phyloP scores from a whole-genome alignment of 345 rosid species.

The Citrus australasica region DNA sequence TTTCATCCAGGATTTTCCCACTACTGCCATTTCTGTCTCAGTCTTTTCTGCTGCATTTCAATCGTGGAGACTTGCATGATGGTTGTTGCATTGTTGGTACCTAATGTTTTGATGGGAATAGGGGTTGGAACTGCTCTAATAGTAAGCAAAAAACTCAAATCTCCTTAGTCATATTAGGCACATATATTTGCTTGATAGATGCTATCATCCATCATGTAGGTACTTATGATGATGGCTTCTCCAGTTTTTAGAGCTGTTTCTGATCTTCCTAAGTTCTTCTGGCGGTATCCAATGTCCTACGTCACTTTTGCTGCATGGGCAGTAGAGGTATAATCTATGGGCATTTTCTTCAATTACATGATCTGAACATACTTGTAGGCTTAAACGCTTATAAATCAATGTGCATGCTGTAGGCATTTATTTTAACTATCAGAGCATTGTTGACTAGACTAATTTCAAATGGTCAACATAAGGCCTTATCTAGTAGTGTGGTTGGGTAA shows the following conservation, averaged over 20 bases:
- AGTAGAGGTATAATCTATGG: constrained; percentile 23
- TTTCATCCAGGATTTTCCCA: constrained; percentile 36
- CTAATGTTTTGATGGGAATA: constrained; percentile 33
- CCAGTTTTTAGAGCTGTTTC: constrained; percentile 18
- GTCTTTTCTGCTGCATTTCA: constrained; percentile 27
- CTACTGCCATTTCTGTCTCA: constrained; percentile 24
- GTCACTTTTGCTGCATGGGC: constrained; percentile 44
- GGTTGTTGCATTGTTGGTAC: constrained; percentile 22
- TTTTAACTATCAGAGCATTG: too few relatives aligned
- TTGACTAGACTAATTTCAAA: too few relatives aligned
- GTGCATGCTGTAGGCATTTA: too few relatives aligned
- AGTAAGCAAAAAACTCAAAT: constrained; percentile 17
- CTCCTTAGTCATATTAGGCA: too few relatives aligned
- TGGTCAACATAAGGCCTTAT: too few relatives aligned
- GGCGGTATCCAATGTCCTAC: constrained; percentile 40
- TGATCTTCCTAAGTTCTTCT: constrained; percentile 41
- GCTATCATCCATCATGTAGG: constrained; percentile 11
- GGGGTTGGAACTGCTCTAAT: constrained; percentile 23
- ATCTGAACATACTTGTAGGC: neutral
- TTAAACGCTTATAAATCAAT: too few relatives aligned
- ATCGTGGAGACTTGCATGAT: constrained; percentile 21
- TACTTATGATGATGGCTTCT: constrained; percentile 29
- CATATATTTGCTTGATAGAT: too few relatives aligned
- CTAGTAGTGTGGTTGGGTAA: too few relatives aligned
- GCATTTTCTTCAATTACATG: neutral